Base-by-base conservation (phyloP, 345 rosid genomes). In the Populus simonii region DNA sequence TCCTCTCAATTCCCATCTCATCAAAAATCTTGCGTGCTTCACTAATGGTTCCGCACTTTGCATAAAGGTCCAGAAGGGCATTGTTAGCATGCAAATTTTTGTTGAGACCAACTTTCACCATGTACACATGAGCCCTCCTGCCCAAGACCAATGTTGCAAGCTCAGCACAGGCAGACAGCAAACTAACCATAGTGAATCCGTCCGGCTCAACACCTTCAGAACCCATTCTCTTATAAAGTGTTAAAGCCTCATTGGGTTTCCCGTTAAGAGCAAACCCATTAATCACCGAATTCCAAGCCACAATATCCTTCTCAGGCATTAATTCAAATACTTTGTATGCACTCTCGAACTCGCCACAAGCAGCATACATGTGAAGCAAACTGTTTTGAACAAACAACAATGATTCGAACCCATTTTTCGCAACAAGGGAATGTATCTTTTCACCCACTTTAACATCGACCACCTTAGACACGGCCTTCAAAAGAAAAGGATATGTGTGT, bases 231-330 rank as follows among this genome's bases (percentile, higher is more conserved):
- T 74, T 82, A 73, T 84, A 92, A 68, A 92, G 87, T 11, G 41
- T 53, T 55, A 94, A 82, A 55, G 94, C 97, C 74, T 92, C 94
- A 49, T 81, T 79, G 41, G 93, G 90, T 76, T 73, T 85, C 66
- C 97, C 93, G 43, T 93, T 94, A 55, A 87, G 84, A 9, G 89
- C 92, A 83, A 90, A 90, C 75, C 94, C 98, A 80, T 90, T 90
- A 79, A 94, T 93, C 72, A 93, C 90, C 63, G 97, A 89, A 83
- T 94, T 94, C 97, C 98, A 94, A 71, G 97, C 88, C n/a, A 94
- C 97, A 15, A 86, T 65, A 81, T 94, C 97, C 79, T 89, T 91
- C 2, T 78, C 81, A 45, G 75, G 47, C 92, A 94, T 92, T 85
- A 78, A 27, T 17, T 84, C 93, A 74, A 94, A 94, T 94, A 90